Evolutionary conservation across 2,329 filamentous ascomycete species (phyloP).

Genomic region (Clonostachys byssicola): DNA sequence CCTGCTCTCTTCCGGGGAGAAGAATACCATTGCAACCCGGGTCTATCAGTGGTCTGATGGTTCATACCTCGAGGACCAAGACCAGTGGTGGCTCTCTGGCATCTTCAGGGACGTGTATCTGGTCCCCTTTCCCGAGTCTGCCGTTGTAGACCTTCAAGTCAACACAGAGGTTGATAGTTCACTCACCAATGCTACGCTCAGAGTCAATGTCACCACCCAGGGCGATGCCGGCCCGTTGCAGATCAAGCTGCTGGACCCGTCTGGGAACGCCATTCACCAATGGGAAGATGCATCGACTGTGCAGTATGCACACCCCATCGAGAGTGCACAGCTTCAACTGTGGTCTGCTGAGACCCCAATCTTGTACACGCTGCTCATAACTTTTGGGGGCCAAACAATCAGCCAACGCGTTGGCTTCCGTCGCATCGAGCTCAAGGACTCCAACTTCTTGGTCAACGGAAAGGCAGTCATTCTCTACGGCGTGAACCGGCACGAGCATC

Average conservation of each 20-base stretch:
- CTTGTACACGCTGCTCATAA: slow-evolving; percentile 47
- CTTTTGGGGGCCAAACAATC: slow-evolving; percentile 30
- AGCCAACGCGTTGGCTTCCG: slow-evolving; percentile 59
- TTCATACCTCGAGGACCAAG: slow-evolving; percentile 66
- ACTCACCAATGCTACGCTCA: slow-evolving; percentile 46
- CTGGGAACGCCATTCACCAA: background rate
- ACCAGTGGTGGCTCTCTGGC: slow-evolving; percentile 65
- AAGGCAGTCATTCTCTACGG: slow-evolving; percentile 56
- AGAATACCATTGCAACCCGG: slow-evolving; percentile 56
- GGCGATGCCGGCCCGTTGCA: slow-evolving; percentile 19
- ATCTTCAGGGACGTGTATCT: slow-evolving; percentile 67
- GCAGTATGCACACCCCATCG: background rate
- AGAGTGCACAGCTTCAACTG: background rate
- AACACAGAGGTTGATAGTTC: slow-evolving; percentile 45
- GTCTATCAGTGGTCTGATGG: slow-evolving; percentile 70
- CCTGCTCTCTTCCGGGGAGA: slow-evolving; percentile 24
- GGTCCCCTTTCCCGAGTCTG: slow-evolving; percentile 44
- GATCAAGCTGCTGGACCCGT: slow-evolving; percentile 6
- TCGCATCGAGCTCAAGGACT: slow-evolving; percentile 56
- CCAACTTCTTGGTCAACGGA: slow-evolving; percentile 60
- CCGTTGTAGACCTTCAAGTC: slow-evolving; percentile 56
- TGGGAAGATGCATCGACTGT: background rate
- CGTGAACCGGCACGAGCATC: slow-evolving; percentile 68
- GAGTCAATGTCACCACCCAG: slow-evolving; percentile 44
- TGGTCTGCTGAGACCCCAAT: slow-evolving; percentile 68